Evolutionary conservation across 768 basidiomycete species (phyloP), one percentile per base, ranked within the genome.

Genomic region (Boletales sp.): DNA sequence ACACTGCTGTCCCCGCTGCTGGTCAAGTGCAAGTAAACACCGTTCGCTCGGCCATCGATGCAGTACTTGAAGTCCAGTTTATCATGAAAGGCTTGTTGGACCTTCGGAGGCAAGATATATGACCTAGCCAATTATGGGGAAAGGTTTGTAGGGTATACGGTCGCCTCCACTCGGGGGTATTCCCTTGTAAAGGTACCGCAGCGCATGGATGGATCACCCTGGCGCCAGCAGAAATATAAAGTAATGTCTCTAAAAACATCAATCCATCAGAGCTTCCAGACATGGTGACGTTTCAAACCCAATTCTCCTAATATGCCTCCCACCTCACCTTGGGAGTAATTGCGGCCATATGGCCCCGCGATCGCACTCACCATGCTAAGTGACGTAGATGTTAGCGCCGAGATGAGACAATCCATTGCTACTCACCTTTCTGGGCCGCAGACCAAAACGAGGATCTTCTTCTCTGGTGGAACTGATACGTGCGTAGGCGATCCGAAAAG

Each of bases 71-170:
- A 53, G 82, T 92, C 11, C 90, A 92, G 61, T 71, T 81, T 13
- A 73, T 90, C 40, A 90, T 93, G 87, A 91, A 90, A 57, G 90
- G 90, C 9, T 65, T 90, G 48, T 70, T 92, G 40, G 90, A 91
- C 65, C 74, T 92, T 49, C 77, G 84, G 52, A 76, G 87, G 57
- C 82, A 86, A 59, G 88, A 90, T 55, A 72, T 82, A 54, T 90
- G 63, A 68, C 21, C 8, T 45, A 11, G 14, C 1, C 25, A 25
- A 5, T 25, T 5, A 28, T 28, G 25, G 25, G 5, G 25, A 28
- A 28, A 28, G 25, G 25, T 28, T 28, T 28, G 25, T 28, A 28
- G 25, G 21, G 25, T 6, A 28, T 28, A 34, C 15, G 11, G 12
- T 15, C 34, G 11, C 34, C 11, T 9, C 33, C 11, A 12, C 33